Percentiles rank a stretch among this genome's conserved stretches.
Conservation (phyloP, 352 stramenopile species). For the Phytophthora lateralis region DNA sequence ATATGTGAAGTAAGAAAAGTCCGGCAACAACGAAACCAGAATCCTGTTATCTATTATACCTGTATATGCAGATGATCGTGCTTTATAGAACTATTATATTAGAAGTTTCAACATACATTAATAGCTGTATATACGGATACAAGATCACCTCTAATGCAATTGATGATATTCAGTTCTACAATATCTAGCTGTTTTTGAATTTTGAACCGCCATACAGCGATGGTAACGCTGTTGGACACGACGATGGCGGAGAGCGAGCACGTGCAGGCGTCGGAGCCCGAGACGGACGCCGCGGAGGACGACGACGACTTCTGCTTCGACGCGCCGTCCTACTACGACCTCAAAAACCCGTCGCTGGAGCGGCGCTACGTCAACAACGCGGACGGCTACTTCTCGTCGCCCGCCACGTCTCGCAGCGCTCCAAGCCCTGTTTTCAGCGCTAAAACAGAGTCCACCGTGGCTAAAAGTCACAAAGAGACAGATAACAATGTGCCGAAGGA, state of each 20-base stretch:
- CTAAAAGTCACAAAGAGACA: conserved; percentile 10
- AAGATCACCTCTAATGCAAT: neutral
- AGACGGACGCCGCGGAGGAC: conserved; percentile 31
- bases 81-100: neutral
- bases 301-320: conserved; percentile 83
- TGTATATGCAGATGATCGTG: too few relatives aligned
- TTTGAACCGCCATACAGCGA: conserved; percentile 29
- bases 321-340: conserved; percentile 83
- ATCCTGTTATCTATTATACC: neutral
- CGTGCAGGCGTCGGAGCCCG: conserved; percentile 32
- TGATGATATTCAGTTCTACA: neutral
- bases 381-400: conserved; percentile 79
- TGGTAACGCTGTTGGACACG: conserved; percentile 46
- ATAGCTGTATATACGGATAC: conserved; percentile 3
- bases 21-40: neutral
- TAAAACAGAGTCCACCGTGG: neutral
- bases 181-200: conserved; percentile 21
- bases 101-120: neutral
- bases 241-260: conserved; percentile 43
- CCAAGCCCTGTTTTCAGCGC: neutral
- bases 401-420: conserved; percentile 14
- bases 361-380: conserved; percentile 85
- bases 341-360: conserved; percentile 75
- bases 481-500: conserved; percentile 45
- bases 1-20: neutral